Percentiles rank a stretch among this genome's conserved stretches.
phyloP scores from a whole-genome alignment of 2,329 filamentous ascomycete species.

The Periconia sp. region DNA sequence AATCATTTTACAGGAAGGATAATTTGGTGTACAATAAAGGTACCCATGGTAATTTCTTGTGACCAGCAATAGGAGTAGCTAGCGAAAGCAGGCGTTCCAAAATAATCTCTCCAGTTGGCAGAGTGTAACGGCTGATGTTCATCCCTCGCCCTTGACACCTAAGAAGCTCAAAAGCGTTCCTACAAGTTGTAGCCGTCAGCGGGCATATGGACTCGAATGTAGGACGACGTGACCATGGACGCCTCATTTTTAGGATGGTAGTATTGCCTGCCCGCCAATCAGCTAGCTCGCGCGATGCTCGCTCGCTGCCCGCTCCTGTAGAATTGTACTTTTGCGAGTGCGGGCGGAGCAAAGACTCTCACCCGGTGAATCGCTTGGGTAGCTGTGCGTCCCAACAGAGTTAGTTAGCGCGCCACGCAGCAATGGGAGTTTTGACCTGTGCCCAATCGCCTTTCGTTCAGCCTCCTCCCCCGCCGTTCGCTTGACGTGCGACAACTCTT shows the following conservation, averaged over 20 bases:
- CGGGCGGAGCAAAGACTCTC: background rate
- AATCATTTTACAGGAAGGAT: too few species aligned
- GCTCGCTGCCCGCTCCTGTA: background rate
- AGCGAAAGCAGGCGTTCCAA: too few species aligned
- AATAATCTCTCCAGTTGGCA: too few species aligned
- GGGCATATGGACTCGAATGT: background rate
- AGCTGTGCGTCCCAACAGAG: too few species aligned
- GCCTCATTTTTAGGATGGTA: background rate
- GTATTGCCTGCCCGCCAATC: conserved; percentile 1
- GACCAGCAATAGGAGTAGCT: too few species aligned
- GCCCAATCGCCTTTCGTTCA: conserved; percentile 6
- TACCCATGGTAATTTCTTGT: too few species aligned
- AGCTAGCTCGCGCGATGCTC: conserved; percentile 1
- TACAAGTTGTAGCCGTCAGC: background rate
- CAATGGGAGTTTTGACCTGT: conserved; percentile 7
- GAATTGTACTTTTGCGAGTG: conserved; percentile 3
- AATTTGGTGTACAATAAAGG: too few species aligned
- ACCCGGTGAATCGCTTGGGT: too few species aligned
- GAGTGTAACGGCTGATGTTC: too few species aligned
- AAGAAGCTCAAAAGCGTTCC: too few species aligned
- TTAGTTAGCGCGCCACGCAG: background rate
- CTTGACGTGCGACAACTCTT: conserved; percentile 6
- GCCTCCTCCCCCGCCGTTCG: conserved; percentile 1
- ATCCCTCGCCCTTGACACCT: too few species aligned
- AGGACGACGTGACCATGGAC: too few species aligned